Conservation (phyloP, 345 rosid species). For the Gossypium thurberi region DNA sequence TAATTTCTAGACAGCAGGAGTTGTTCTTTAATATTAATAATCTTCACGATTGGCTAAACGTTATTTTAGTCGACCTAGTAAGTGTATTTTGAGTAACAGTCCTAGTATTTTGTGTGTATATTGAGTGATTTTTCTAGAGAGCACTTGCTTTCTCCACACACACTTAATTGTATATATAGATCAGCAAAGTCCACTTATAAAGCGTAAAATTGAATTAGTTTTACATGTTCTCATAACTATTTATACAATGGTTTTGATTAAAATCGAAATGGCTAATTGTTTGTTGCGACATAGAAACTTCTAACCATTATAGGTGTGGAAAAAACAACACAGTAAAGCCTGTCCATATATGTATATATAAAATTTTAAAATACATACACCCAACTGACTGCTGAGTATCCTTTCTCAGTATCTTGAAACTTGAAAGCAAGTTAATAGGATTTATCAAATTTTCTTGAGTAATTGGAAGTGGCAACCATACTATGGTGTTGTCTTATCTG, state of each 20-base stretch:
- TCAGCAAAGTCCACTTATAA: not conserved
- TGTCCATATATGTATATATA: not conserved
- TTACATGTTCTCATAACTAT: not conserved
- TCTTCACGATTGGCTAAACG: not conserved
- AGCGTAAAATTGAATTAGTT: not conserved
- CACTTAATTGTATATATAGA: not conserved
- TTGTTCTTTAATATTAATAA: not conserved
- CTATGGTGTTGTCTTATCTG: not conserved
- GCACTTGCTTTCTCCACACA: not conserved
- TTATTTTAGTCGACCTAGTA: not conserved
- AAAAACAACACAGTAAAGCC: not conserved
- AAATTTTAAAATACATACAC: not conserved
- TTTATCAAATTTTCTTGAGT: not conserved
- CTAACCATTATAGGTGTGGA: not conserved
- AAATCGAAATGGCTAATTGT: not conserved
- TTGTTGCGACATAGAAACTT: not conserved
- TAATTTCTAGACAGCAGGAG: constrained; percentile 17
- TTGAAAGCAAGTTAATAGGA: not conserved
- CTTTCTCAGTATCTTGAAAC: too few relatives aligned
- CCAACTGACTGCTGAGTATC: not conserved
- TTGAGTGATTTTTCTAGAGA: not conserved
- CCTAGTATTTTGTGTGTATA: not conserved
- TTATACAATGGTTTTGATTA: not conserved
- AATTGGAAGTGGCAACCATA: not conserved
- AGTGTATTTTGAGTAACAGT: not conserved